phyloP scores from a whole-genome alignment of 108 stramenopile genomes.

The Cyclotella kingstonii region DNA sequence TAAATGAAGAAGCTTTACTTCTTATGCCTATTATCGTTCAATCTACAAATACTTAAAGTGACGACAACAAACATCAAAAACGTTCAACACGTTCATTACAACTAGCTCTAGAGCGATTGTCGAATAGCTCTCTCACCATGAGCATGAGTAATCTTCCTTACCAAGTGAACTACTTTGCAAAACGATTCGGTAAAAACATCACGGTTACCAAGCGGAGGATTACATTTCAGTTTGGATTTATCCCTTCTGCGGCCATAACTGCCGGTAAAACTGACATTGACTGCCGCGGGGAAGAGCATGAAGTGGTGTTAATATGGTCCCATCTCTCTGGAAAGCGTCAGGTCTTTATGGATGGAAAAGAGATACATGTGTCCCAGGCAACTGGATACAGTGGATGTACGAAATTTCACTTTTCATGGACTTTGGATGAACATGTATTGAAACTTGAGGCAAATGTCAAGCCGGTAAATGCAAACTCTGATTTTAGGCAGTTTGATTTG shows the following conservation, averaged over 20 bases:
- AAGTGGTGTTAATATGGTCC: slow-evolving; percentile 47
- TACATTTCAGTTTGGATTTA: slow-evolving; percentile 47
- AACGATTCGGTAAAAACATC: slow-evolving; percentile 41
- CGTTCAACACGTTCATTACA: too few relatives aligned
- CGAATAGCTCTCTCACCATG: neutral
- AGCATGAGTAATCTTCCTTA: slow-evolving; percentile 37
- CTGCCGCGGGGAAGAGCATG: slow-evolving; percentile 54
- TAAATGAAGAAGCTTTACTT: too few relatives aligned
- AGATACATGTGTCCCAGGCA: slow-evolving; percentile 65
- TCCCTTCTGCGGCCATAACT: slow-evolving; percentile 24
- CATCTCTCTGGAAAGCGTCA: slow-evolving; percentile 44
- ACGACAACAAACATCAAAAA: too few relatives aligned
- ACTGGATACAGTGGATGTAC: too few relatives aligned
- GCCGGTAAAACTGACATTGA: slow-evolving; percentile 29
- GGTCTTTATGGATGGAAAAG: slow-evolving; percentile 40
- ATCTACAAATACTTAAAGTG: too few relatives aligned
- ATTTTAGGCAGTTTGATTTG: too few relatives aligned
- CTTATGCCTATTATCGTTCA: too few relatives aligned
- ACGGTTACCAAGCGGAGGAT: slow-evolving; percentile 39
- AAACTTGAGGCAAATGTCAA: too few relatives aligned
- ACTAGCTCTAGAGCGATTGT: too few relatives aligned
- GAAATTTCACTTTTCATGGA: too few relatives aligned
- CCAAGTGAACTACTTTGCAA: slow-evolving; percentile 45
- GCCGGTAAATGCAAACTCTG: too few relatives aligned
- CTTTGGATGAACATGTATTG: too few relatives aligned